Base-by-base conservation (phyloP, 495 filamentous ascomycete genomes). In the Penicillium goetzii region DNA sequence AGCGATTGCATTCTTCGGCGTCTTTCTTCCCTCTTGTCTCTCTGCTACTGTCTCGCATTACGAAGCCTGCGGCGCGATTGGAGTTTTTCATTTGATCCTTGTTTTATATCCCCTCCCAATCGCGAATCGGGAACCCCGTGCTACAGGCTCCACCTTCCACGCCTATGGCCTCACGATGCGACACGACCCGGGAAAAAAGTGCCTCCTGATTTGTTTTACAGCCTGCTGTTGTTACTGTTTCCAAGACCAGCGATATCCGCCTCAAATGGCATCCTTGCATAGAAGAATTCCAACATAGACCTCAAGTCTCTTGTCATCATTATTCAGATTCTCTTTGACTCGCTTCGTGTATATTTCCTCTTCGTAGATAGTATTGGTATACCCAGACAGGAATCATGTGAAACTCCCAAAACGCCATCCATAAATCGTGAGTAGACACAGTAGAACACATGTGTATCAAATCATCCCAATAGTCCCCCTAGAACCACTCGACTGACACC, bases 401-500 rank as follows among this genome's bases (percentile, higher is more conserved):
- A 47, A 58, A 43, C 36, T 36, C 63, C 56, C 45, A 49, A 58
- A 62, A 66, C 56, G 19, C 63, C 60, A 17, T 36, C 55, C 56
- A 15, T 57, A 57, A 9, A 45, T 69, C 63, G 57, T 64, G 21
- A 59, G 57, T 64, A 15, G 55, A 51, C 12, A 61, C 54, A 53
- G 50, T 54, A 36, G 25, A 28, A 33, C n/a, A 50, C 19, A 30
- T 32, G 28, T 11, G 30, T 15, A 4, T 36, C 23, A 43, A 26
- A 12, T 54, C 78, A 98, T n/a, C 80, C 80, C 82, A 97, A 84
- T 60, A 99, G 78, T 8, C 94, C 94, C 2, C 93, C 94, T 11
- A 99, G 77, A 1, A 98, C 92, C 43, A 97, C 90, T 74, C 88
- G 92, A 52, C 91, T 91, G 34, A 98, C 84, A 26, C 90, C 91